Evolutionary conservation across 805 yeast genomes (phyloP), one percentile per base, ranked within the genome.

Genomic region (Ogataea salicorniae): DNA sequence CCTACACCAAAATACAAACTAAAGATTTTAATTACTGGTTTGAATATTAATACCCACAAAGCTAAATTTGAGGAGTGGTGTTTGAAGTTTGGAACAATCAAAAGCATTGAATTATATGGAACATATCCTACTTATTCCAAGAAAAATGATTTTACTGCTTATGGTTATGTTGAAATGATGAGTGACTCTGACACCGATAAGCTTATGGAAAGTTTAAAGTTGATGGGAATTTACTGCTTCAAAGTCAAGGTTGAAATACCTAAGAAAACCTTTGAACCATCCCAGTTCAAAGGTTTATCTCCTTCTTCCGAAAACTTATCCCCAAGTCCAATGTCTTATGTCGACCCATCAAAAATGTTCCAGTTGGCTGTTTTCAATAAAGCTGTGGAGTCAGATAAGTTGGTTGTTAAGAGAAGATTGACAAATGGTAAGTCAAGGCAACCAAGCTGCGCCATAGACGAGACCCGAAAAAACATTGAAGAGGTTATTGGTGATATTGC

Each of bases 131-230:
- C 46, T n/a, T 49, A 46, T 13, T 18, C 42, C 8, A 41, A 43
- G 15, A 49, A 51, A 8, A 39, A 48, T 6, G 52, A 48, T 2
- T 58, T 46, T 26, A 52, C 55, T 13, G 64, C 62, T 8, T 64
- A 62, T 53, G 69, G 69, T 0, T 64, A 63, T 42, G 61, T 63
- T 46, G 67, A 60, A 43, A 51, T 64, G 52, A 48, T 46, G 8
- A 50, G 56, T 22, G 62, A 60, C 22, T 31, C 45, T 8, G 64
- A 63, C 34, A 59, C 64, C 0, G 60, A 61, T 44, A 37, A 34
- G 18, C 41, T 64, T 26, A 55, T 62, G 17, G 50, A 49, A 17
- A 53, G 54, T 17, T 45, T 64, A 18, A 56, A 50, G 22, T 31
- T 40, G 6, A 36, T 61, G 13, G 61, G 60, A 3, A 53, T 63